A percentile compares a stretch with the other conserved stretches of the same genome.
Conservation (phyloP, 495 filamentous ascomycete genomes). For the Schizothecium vesticola region DNA sequence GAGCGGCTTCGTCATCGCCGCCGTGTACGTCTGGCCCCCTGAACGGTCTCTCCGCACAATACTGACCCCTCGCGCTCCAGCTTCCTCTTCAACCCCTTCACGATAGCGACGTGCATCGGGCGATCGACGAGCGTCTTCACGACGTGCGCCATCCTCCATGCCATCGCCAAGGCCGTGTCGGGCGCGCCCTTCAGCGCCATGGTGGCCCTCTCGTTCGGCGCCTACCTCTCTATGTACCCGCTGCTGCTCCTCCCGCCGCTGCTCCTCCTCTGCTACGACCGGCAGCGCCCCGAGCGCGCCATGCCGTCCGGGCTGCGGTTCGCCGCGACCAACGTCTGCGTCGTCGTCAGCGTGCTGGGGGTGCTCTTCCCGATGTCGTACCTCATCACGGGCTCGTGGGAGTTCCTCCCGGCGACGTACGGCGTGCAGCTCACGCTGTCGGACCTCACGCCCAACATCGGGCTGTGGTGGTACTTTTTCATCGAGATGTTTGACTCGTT, state of each 20-base stretch:
- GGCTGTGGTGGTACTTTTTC: conserved; percentile 99
- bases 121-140: conserved; percentile 89
- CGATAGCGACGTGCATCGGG: conserved; percentile 86
- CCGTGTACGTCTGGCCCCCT: conserved; percentile 50
- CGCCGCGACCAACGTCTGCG: conserved; percentile 42
- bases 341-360: conserved; percentile 44
- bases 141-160: conserved; percentile 78
- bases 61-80: conserved; percentile 36
- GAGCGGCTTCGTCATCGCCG: conserved; percentile 70
- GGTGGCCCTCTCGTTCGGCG: conserved; percentile 76
- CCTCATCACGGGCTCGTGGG: conserved; percentile 73
- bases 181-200: conserved; percentile 73
- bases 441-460: conserved; percentile 90
- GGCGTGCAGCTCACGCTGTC: conserved; percentile 86
- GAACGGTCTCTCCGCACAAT: neutral
- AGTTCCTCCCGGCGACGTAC: conserved; percentile 84
- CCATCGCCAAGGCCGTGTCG: conserved; percentile 73
- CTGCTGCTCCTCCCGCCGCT: conserved; percentile 79
- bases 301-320: conserved; percentile 41
- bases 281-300: conserved; percentile 32
- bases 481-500: conserved; percentile 99
- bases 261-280: conserved; percentile 75
- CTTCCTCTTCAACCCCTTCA: conserved; percentile 93
- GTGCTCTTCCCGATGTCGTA: conserved; percentile 65
- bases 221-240: conserved; percentile 90